Evolutionary conservation across 306 rosid species (phyloP).

Genomic region (Pterocarpus santalinus): DNA sequence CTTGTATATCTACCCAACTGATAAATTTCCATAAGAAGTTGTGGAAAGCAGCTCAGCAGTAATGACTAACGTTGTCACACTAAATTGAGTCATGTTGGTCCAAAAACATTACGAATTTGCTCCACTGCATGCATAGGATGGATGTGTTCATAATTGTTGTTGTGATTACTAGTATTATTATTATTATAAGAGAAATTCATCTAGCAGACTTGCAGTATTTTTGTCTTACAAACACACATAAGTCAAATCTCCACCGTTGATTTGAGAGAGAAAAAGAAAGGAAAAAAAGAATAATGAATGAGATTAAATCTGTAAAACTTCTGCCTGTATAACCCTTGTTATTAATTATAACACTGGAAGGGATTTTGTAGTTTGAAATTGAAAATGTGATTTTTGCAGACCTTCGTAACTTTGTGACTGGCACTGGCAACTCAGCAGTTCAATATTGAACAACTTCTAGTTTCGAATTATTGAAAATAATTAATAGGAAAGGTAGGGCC

Average conservation of each 20-base stretch:
- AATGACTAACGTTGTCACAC: conserved; percentile 9
- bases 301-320: no score
- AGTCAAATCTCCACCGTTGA: no score
- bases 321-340: no score
- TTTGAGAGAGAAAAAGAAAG: no score
- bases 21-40: conserved; percentile 19
- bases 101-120: no score
- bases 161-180: not conserved
- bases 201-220: no score
- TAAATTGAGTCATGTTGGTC: not conserved
- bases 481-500: not conserved
- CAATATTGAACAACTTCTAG: not conserved
- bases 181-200: no score
- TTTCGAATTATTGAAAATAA: not conserved
- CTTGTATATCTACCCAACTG: conserved; percentile 22
- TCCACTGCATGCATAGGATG: not conserved
- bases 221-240: no score
- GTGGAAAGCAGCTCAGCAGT: conserved; percentile 14
- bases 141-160: not conserved
- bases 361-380: not conserved
- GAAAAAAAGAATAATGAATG: no score
- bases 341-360: not conserved
- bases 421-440: not conserved
- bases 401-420: not conserved
- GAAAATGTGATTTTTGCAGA: not conserved